phyloP scores from a whole-genome alignment of 495 filamentous ascomycete genomes.

The Oidiodendron maius region DNA sequence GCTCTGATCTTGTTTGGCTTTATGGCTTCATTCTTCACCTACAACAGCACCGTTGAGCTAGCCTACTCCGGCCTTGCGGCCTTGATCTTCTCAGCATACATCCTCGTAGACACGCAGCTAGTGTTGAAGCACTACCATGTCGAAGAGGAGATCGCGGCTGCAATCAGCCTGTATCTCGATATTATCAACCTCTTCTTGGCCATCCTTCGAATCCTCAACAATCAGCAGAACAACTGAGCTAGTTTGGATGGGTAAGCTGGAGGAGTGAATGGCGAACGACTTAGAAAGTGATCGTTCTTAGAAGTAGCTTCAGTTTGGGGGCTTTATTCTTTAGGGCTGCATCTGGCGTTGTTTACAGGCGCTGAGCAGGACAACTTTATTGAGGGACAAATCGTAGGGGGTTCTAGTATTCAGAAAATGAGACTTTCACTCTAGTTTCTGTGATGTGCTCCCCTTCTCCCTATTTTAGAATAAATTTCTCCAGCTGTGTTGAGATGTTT shows the following conservation, averaged over 20 bases:
- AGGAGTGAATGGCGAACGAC: no score
- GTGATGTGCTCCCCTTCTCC: no score
- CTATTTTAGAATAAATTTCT: no score
- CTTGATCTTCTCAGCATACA: constrained; percentile 87
- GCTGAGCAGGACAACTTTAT: no score
- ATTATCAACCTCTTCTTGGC: constrained; percentile 95
- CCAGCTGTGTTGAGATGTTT: no score
- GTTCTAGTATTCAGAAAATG: no score
- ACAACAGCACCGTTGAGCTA: constrained; percentile 70
- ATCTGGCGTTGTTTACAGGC: no score
- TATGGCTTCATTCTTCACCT: constrained; percentile 78
- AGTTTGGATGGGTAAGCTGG: no score
- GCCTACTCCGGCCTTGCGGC: constrained; percentile 76
- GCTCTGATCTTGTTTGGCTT: constrained; percentile 88
- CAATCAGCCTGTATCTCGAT: constrained; percentile 92
- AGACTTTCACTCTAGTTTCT: neutral
- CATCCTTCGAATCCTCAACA: constrained; percentile 86
- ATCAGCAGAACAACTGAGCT: constrained; percentile 73
- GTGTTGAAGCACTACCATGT: constrained; percentile 93
- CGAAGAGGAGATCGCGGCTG: constrained; percentile 97
- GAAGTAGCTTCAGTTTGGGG: no score
- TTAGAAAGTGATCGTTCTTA: no score
- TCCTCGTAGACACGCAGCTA: constrained; percentile 93
- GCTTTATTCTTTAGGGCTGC: no score
- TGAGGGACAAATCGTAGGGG: no score